Conservation (phyloP, 345 rosid genomes). For the Crucihimalaya himalaica region DNA sequence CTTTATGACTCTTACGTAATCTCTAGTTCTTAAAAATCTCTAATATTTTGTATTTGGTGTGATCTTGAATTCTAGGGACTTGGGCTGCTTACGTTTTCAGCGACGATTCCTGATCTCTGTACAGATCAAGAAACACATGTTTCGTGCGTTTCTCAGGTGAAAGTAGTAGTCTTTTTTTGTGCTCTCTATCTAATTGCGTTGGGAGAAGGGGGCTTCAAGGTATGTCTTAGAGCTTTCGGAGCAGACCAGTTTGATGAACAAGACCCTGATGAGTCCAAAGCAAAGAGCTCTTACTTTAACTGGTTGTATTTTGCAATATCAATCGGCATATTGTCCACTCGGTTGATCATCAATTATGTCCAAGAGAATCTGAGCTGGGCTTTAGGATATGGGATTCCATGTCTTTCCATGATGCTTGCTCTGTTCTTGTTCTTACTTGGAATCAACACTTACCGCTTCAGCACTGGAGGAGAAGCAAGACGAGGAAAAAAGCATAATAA, state of each 20-base stretch:
- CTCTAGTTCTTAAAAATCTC: neutral
- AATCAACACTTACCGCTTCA: conserved; percentile 30
- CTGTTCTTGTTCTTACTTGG: conserved; percentile 35
- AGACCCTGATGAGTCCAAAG: conserved; percentile 33
- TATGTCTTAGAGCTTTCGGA: conserved; percentile 39
- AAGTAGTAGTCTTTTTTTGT: conserved; percentile 31
- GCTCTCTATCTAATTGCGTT: conserved; percentile 36
- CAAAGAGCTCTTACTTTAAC: conserved; percentile 34
- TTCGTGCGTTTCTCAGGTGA: conserved; percentile 40
- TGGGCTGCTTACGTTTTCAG: conserved; percentile 56
- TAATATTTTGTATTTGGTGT: too few relatives aligned
- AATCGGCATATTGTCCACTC: conserved; percentile 7
- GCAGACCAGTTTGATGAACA: conserved; percentile 41
- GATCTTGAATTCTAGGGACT: conserved; percentile 46
- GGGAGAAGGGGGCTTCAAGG: conserved; percentile 35
- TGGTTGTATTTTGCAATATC: conserved; percentile 32
- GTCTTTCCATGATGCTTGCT: conserved; percentile 28
- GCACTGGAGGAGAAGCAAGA: conserved; percentile 10
- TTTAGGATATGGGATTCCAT: conserved; percentile 37
- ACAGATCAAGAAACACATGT: conserved; percentile 19
- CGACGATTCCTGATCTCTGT: conserved; percentile 47
- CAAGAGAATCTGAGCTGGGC: conserved; percentile 34
- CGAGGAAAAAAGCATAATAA: conserved; percentile 11
- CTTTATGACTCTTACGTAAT: too few relatives aligned
- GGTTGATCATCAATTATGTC: conserved; percentile 11